Conservation (phyloP, 305 asterid species). For the Fraxinus albicans region DNA sequence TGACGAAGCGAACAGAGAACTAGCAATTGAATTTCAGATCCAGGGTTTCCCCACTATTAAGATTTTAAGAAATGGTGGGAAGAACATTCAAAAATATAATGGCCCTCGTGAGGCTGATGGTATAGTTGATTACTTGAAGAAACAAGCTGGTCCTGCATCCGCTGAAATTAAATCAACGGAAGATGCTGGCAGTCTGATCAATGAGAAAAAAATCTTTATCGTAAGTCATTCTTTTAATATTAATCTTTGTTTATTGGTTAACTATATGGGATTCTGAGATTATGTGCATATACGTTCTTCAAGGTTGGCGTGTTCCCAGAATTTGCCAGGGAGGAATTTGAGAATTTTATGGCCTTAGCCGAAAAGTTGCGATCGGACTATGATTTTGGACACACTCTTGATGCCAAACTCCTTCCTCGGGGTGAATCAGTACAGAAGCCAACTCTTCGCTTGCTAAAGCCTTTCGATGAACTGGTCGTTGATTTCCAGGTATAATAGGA, state of each 20-base stretch:
- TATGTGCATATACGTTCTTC: not conserved
- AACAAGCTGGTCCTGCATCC: conserved; percentile 83
- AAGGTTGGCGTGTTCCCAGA: conserved; percentile 78
- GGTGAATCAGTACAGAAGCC: conserved; percentile 68
- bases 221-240: conserved; percentile 35
- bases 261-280: not conserved
- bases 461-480: conserved; percentile 70
- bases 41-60: conserved; percentile 82
- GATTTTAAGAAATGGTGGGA: conserved; percentile 71
- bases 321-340: conserved; percentile 67
- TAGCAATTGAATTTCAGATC: conserved; percentile 54
- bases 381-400: conserved; percentile 65
- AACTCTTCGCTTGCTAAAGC: conserved; percentile 74
- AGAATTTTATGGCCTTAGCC: conserved; percentile 54
- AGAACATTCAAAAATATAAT: conserved; percentile 57
- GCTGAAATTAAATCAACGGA: conserved; percentile 61
- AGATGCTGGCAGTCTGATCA: conserved; percentile 51
- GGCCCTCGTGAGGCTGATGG: conserved; percentile 91
- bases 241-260: not conserved
- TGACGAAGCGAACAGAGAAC: conserved; percentile 51
- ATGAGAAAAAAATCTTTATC: conserved; percentile 50
- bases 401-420: conserved; percentile 64
- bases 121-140: conserved; percentile 67
- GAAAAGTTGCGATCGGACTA: conserved; percentile 77
- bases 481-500: conserved; percentile 56